phyloP scores from a whole-genome alignment of 768 basidiomycete genomes.

The Pleurotus sapidus region DNA sequence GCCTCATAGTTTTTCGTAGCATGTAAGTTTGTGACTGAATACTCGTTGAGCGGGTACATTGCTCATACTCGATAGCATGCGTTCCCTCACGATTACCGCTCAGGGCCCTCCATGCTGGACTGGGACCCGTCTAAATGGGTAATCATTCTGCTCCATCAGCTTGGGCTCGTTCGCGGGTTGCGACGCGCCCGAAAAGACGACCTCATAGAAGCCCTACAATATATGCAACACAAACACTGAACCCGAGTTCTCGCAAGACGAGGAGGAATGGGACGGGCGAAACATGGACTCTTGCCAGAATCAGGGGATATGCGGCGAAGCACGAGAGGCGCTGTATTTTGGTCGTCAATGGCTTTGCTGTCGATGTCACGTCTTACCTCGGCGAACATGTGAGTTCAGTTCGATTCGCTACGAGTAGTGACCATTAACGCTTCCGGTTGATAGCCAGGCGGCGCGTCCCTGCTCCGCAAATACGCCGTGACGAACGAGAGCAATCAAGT shows the following conservation, averaged over 20 bases:
- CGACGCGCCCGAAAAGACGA: slow-evolving; percentile 49
- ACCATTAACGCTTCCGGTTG: neutral
- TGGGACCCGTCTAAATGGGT: slow-evolving; percentile 88
- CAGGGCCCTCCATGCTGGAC: slow-evolving; percentile 54
- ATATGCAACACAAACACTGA: slow-evolving; percentile 46
- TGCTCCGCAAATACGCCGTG: slow-evolving; percentile 51
- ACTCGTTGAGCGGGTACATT: neutral
- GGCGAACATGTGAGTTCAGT: slow-evolving; percentile 58
- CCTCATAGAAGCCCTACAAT: slow-evolving; percentile 39
- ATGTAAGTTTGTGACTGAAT: slow-evolving; percentile 29
- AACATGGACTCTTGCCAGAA: slow-evolving; percentile 37
- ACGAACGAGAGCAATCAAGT: slow-evolving; percentile 15
- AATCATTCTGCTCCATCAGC: slow-evolving; percentile 47
- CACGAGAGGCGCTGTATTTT: slow-evolving; percentile 43
- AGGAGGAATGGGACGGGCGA: slow-evolving; percentile 32
- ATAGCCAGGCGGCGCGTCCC: slow-evolving; percentile 60
- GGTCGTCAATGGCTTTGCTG: slow-evolving; percentile 54
- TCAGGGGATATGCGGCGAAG: slow-evolving; percentile 27
- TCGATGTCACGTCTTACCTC: slow-evolving; percentile 62
- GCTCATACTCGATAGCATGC: slow-evolving; percentile 46
- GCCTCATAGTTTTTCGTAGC: too few species aligned
- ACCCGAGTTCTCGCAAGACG: slow-evolving; percentile 11
- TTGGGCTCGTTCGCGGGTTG: slow-evolving; percentile 47
- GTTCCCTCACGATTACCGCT: slow-evolving; percentile 77
- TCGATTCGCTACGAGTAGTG: neutral